Evolutionary conservation across 139 green algal species (phyloP), one percentile per base, ranked within the genome.

Genomic region (Gonium pectorale): DNA sequence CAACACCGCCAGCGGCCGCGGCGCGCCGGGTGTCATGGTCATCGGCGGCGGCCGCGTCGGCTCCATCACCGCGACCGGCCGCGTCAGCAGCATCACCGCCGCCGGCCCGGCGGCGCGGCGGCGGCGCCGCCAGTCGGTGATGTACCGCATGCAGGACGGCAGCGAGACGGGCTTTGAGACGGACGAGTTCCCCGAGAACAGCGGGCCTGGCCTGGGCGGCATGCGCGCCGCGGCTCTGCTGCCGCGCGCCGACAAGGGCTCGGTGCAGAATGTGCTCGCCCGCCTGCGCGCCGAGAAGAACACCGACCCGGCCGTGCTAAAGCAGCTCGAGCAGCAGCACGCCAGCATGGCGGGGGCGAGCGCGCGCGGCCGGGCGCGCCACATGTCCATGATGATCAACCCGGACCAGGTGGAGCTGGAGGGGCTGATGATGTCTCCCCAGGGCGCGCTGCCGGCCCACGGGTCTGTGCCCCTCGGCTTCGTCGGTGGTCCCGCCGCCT

Each of bases 31-130:
- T 15, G 70, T 79, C 11, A 19, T 63, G 3, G 70, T 79, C 8
- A 79, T 79, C 31, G 70, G 70, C 70, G 70, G 70, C 31, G 70
- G 70, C 46, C 70, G 70, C 31, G 70, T 79, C 17, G 70, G 54
- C 37, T 49, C 35, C 54, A 68, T 67, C 35, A 70, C 73, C 46
- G 54, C 73, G 22, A 69, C 56, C 6, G 73, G 73, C 37, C 73
- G 73, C 73, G 41, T 81, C 15, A 33, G n/a, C 35, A 54, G 35
- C 54, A 69, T 69, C 73, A 81, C 73, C 8, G 73, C 29, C 56
- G 73, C 37, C 27, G 27, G 5, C 26, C 41, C n/a, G 17, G 31
- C 31, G 31, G 21, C 41, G n/a, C 46, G 46, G 46, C 70, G 70
- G n/a, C 46, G n/a, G 13, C 68, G 43, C 9, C 46, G 46, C 9